Evolutionary conservation across 306 rosid genomes (phyloP).

Genomic region (Begonia masoniana): DNA sequence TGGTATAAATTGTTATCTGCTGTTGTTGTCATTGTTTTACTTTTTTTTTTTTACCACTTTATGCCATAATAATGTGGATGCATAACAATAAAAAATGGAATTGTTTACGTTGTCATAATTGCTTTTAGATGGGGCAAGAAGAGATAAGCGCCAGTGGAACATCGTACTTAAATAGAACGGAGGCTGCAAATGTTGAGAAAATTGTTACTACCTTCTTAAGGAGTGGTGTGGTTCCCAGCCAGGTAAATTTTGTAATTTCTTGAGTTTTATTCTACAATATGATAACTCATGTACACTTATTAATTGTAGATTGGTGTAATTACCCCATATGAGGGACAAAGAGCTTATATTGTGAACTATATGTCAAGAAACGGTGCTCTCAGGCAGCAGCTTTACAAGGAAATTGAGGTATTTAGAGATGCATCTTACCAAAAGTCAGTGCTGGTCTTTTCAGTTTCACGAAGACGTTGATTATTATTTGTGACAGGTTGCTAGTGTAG

Average conservation of each 20-base stretch:
- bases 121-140: constrained; percentile 94
- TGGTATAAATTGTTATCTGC: too few relatives aligned
- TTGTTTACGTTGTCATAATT: not conserved
- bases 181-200: constrained; percentile 99
- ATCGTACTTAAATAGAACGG: constrained; percentile 91
- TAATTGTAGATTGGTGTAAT: constrained; percentile 80
- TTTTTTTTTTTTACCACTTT: not conserved
- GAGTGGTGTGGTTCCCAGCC: constrained; percentile 95
- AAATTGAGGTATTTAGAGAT: constrained; percentile 57
- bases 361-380: constrained; percentile 98
- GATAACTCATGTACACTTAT: not conserved
- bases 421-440: too few relatives aligned
- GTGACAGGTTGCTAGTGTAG: constrained; percentile 95
- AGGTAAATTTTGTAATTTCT: constrained; percentile 29
- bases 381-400: constrained; percentile 97
- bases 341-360: constrained; percentile 96
- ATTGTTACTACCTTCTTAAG: constrained; percentile 94
- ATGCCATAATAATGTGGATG: too few relatives aligned
- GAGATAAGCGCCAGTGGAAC: constrained; percentile 99
- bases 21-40: not conserved
- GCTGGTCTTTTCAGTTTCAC: too few relatives aligned
- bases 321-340: constrained; percentile 96
- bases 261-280: not conserved
- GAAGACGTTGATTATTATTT: not conserved
- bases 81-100: too few relatives aligned